Evolutionary conservation across 129 eudicot genomes (phyloP).

Genomic region (Mikania micrantha): DNA sequence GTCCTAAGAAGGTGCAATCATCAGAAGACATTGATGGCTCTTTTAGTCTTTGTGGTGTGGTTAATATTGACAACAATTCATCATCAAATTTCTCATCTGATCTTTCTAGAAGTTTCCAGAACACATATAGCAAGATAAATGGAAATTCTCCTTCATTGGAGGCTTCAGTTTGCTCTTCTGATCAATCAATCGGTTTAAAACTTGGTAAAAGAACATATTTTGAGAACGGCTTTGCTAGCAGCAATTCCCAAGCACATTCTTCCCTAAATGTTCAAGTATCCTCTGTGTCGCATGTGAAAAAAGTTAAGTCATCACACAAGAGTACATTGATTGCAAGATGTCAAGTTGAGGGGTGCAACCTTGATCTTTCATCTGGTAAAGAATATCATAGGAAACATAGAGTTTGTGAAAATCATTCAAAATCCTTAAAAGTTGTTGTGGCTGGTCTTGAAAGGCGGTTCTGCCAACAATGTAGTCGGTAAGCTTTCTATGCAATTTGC

Average conservation of each 20-base stretch:
- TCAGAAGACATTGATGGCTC: constrained; percentile 52
- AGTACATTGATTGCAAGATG: constrained; percentile 40
- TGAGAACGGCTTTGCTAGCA: constrained; percentile 48
- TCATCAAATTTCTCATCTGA: constrained; percentile 51
- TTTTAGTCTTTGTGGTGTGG: constrained; percentile 49
- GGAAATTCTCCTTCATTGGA: constrained; percentile 50
- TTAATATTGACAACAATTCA: constrained; percentile 42
- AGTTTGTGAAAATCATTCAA: constrained; percentile 87
- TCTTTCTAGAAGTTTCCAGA: constrained; percentile 31
- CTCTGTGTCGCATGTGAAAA: constrained; percentile 39
- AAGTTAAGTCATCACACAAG: constrained; percentile 44
- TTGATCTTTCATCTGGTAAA: constrained; percentile 80
- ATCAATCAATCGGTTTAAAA: constrained; percentile 60
- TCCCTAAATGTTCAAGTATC: constrained; percentile 32
- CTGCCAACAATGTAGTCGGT: constrained; percentile 99
- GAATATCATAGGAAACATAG: constrained; percentile 87
- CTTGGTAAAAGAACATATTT: constrained; percentile 85
- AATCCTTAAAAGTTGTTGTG: constrained; percentile 59
- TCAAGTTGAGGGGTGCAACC: constrained; percentile 87
- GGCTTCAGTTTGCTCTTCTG: constrained; percentile 63
- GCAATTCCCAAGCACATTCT: constrained; percentile 31
- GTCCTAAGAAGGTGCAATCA: constrained; percentile 55
- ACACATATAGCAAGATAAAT: constrained; percentile 29
- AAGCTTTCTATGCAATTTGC: constrained; percentile 19
- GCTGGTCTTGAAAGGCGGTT: constrained; percentile 80